Conservation (phyloP, 108 stramenopile species). For the Bacterosira constricta region DNA sequence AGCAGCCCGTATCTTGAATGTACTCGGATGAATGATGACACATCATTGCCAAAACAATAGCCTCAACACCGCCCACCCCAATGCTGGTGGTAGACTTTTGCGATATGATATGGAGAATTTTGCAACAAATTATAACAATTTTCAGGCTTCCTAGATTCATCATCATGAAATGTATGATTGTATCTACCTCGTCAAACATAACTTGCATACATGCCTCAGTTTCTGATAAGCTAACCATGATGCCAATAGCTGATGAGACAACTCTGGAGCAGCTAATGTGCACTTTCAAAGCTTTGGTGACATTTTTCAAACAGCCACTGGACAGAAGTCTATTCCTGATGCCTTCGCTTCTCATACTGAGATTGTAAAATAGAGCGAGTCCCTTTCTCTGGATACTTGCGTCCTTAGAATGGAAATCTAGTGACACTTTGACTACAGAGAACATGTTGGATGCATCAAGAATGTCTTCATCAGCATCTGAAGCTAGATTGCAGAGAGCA, state of each 20-base stretch:
- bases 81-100: not conserved
- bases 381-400: constrained; percentile 3
- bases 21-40: constrained; percentile 6
- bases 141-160: constrained; percentile 1
- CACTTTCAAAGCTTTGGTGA: not conserved
- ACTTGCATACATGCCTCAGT: not conserved
- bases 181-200: not conserved
- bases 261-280: not conserved
- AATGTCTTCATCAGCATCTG: constrained; percentile 9
- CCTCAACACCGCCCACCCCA: constrained; percentile 5
- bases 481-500: constrained; percentile 13
- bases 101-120: not conserved
- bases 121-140: constrained; percentile 5
- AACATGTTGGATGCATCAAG: constrained; percentile 1
- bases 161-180: constrained; percentile 14
- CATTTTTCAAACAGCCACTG: constrained; percentile 2
- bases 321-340: not conserved
- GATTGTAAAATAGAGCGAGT: constrained; percentile 9
- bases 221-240: not conserved
- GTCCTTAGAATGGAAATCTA: not conserved
- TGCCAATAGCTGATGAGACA: not conserved
- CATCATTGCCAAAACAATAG: constrained; percentile 21
- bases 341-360: not conserved
- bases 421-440: not conserved
- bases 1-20: constrained; percentile 10